phyloP scores from a whole-genome alignment of 139 green algal species.

The Picochlorum costavermella region DNA sequence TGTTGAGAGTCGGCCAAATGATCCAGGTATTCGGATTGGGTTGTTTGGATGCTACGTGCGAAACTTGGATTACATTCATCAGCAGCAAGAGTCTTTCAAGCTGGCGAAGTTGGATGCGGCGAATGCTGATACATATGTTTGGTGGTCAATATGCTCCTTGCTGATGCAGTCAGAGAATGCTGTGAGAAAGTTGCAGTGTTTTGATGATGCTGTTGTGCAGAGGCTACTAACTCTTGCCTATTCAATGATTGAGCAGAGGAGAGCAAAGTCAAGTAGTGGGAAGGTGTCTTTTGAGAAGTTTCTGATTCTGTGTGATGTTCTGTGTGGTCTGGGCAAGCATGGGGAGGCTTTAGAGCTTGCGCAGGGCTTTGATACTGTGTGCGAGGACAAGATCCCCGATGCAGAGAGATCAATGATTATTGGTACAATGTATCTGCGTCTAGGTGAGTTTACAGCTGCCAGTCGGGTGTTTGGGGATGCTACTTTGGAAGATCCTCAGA shows the following conservation, averaged over 20 bases:
- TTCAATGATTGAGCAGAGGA: constrained; percentile 36
- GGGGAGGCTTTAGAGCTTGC: constrained; percentile 28
- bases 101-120: constrained; percentile 43
- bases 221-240: constrained; percentile 61
- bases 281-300: constrained; percentile 33
- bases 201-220: constrained; percentile 6
- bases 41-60: constrained; percentile 57
- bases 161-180: constrained; percentile 37
- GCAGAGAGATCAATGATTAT: constrained; percentile 27
- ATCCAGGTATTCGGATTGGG: constrained; percentile 36
- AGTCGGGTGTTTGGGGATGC: constrained; percentile 12
- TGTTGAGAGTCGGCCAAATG: constrained; percentile 20
- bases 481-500: constrained; percentile 38
- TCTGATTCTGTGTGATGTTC: constrained; percentile 51
- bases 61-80: constrained; percentile 46
- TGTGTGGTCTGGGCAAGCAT: constrained; percentile 45
- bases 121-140: constrained; percentile 38
- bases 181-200: constrained; percentile 1
- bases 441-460: constrained; percentile 23
- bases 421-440: constrained; percentile 30
- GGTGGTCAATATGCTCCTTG: constrained; percentile 55
- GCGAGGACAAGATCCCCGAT: constrained; percentile 22
- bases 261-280: constrained; percentile 17
- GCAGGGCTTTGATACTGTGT: neutral
- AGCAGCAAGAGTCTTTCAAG: constrained; percentile 66